These are phyloP conservation scores for Aspergillus niger DNA, from an alignment of 2,329 filamentous ascomycete species.

Conservation along the genomic window DNA sequence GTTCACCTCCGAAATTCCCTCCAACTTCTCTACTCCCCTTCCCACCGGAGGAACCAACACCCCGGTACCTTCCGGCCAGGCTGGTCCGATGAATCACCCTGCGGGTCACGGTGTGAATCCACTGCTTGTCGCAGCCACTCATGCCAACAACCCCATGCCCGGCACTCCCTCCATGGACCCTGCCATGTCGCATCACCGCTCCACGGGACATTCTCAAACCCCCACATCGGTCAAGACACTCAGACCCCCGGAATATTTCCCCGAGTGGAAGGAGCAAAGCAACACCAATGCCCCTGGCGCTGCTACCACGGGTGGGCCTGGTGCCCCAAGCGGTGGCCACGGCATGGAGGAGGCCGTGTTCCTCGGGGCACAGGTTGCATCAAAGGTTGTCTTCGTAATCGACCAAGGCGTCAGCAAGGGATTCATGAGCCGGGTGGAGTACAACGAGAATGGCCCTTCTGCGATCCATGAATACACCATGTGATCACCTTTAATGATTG, in stretches of 20 bases:
- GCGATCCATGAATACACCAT: constrained; percentile 62
- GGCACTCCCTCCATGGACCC: constrained; percentile 42
- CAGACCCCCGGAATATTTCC: constrained; percentile 78
- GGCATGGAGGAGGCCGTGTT: constrained; percentile 81
- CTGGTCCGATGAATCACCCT: constrained; percentile 57
- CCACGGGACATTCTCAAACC: constrained; percentile 69
- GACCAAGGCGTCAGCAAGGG: constrained; percentile 68
- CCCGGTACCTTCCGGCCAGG: constrained; percentile 53
- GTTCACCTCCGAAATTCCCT: constrained; percentile 95
- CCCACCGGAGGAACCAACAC: constrained; percentile 93
- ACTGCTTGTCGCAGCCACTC: constrained; percentile 84
- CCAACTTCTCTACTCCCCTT: constrained; percentile 84
- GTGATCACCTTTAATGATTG: constrained; percentile 26
- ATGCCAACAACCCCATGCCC: constrained; percentile 42
- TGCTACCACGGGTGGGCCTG: constrained; percentile 46
- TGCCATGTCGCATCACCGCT: constrained; percentile 50
- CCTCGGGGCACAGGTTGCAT: constrained; percentile 82
- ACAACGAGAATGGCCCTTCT: constrained; percentile 66
- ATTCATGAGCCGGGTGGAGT: constrained; percentile 68
- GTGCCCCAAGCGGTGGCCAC: constrained; percentile 28
- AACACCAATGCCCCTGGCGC: constrained; percentile 38
- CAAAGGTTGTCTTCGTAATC: constrained; percentile 70
- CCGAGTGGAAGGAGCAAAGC: constrained; percentile 80
- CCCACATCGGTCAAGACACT: constrained; percentile 82
- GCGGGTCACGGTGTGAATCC: constrained; percentile 73